These are phyloP conservation scores for Coniosporium apollinis DNA, from an alignment of 495 filamentous ascomycete species.

Conservation along the genomic window DNA sequence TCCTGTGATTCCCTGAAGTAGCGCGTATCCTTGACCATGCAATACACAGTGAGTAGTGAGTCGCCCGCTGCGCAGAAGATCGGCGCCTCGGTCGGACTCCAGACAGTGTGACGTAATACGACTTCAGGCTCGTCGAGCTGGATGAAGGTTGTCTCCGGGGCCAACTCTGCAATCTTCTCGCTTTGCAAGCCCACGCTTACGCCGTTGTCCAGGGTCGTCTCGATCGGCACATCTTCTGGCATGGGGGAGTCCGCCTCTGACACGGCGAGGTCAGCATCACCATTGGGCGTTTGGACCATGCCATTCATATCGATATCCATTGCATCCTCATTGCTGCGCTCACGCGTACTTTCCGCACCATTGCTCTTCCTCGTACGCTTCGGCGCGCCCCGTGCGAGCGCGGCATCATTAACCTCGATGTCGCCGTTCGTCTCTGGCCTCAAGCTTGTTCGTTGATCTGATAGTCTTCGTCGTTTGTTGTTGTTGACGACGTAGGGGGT, in stretches of 20 bases:
- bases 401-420: constrained; percentile 6
- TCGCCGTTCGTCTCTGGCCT: constrained; percentile 4
- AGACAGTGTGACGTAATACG: constrained; percentile 4
- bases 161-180: not conserved
- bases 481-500: constrained; percentile 1
- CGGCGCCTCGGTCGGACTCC: constrained; percentile 8
- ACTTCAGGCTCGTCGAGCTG: not conserved
- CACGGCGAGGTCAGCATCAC: constrained; percentile 11
- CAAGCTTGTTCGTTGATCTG: not conserved
- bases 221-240: constrained; percentile 4
- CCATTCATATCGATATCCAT: constrained; percentile 21
- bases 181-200: constrained; percentile 10
- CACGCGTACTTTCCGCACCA: constrained; percentile 10
- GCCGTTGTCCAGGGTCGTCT: constrained; percentile 5
- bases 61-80: constrained; percentile 6
- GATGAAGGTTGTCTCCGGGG: not conserved
- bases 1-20: no score
- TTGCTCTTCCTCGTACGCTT: constrained; percentile 13
- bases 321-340: constrained; percentile 15
- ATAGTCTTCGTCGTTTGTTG: constrained; percentile 1
- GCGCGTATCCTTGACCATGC: constrained; percentile 2
- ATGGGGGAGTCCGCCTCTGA: constrained; percentile 17
- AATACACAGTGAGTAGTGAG: not conserved
- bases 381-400: constrained; percentile 10
- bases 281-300: constrained; percentile 9